Base-by-base conservation (phyloP, 1,284 basidiomycete genomes). In the Psilocybe mexicana region DNA sequence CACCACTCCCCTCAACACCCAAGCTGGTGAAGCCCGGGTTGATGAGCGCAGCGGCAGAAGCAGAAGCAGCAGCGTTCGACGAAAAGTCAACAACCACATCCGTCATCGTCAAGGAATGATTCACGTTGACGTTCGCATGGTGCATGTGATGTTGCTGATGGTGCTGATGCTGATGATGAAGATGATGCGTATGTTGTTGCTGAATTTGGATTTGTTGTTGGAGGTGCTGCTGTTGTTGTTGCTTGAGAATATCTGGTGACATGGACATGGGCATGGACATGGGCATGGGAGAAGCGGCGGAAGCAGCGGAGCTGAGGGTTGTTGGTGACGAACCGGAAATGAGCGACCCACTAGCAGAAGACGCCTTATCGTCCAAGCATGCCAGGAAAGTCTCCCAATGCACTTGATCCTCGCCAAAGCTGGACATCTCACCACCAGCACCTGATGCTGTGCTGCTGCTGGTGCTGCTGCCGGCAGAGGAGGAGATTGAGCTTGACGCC, bases 161-260 rank as follows among this genome's bases (percentile, higher is more conserved):
- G 5, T 33, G 30, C 4, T 33, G 30, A 4, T 33, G 25, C 24
- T 14, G 26, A 43, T 43, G 40, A 3, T 30, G 43, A n/a, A 43
- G 26, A n/a, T 44, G 42, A 35, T 54, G 43, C 12, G 24, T 24
- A 26, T 44, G 52, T 14, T 54, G 43, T 28, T 54, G 43, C 30
- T 45, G 43, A 23, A 44, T 46, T 30, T 54, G 52, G 24, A 45
- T 33, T 43, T 54, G 52, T 23, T 54, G 52, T 4, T 35, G 52
- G 12, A 30, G 52, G 14, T 44, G 51, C 48, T 50, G 53, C 44
- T 7, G 55, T 49, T 24, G 57, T 52, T 24, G 61, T 63, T 67
- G 7, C 70, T 72, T 7, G 75, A 73, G 36, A 83, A 83, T 0
- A 83, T 77, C 24, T 83, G 78, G 47, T 75, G 63, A 18, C 80